phyloP scores from a whole-genome alignment of 352 stramenopile genomes.

The Globisporangium cylindrosporum region DNA sequence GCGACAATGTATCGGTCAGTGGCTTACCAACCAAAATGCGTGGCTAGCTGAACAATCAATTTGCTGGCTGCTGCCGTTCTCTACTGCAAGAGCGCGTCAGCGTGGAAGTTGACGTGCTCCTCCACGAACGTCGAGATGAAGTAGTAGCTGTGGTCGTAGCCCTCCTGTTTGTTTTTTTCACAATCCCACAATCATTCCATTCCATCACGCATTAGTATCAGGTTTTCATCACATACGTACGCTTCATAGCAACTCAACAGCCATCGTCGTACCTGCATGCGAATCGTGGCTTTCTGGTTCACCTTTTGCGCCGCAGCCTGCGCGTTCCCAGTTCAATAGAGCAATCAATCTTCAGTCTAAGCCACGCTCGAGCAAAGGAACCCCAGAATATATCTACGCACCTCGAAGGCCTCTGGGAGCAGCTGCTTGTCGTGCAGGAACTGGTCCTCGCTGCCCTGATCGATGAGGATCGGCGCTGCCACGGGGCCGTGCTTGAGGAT shows the following conservation, averaged over 20 bases:
- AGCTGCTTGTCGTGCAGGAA: constrained; percentile 90
- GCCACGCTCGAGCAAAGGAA: too few relatives aligned
- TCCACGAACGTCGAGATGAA: constrained; percentile 97
- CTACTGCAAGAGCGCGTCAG: constrained; percentile 73
- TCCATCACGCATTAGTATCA: neutral
- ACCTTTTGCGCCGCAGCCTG: constrained; percentile 73
- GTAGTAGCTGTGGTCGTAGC: constrained; percentile 98
- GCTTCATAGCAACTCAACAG: neutral
- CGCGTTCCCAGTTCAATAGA: neutral
- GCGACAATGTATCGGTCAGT: neutral
- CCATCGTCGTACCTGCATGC: constrained; percentile 44
- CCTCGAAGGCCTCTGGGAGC: constrained; percentile 88
- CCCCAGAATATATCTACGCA: constrained; percentile 4
- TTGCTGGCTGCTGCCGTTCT: neutral
- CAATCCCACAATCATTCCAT: neutral
- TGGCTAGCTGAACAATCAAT: neutral
- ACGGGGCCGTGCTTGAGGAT: constrained; percentile 67
- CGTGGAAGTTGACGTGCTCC: constrained; percentile 95
- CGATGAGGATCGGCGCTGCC: constrained; percentile 80
- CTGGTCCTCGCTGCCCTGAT: constrained; percentile 88
- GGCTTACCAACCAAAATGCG: neutral
- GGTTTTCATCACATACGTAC: neutral
- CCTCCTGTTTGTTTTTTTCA: constrained; percentile 41
- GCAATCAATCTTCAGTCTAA: neutral
- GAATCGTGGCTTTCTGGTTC: constrained; percentile 78